phyloP scores from a whole-genome alignment of 345 rosid species.

The Iberis pinnata region DNA sequence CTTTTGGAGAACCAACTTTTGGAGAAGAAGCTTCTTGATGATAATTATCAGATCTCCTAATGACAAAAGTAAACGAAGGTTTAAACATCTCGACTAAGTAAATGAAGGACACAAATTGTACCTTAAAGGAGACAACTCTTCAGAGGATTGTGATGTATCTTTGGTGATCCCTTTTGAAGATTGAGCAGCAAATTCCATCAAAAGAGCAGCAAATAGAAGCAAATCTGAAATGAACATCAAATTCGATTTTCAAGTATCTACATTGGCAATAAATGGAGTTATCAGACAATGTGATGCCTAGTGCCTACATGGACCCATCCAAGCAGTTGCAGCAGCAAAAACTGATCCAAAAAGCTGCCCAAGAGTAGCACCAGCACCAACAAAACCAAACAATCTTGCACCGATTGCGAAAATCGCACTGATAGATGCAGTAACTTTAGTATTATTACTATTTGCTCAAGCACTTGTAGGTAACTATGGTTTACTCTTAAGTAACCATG shows the following conservation, averaged over 20 bases:
- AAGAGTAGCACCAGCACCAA: slow-evolving; percentile 95
- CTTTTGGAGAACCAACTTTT: slow-evolving; percentile 22
- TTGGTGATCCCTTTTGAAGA: slow-evolving; percentile 72
- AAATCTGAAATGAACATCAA: slow-evolving; percentile 42
- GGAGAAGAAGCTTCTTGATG: slow-evolving; percentile 34
- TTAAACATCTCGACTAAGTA: slow-evolving; percentile 4
- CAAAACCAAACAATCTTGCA: slow-evolving; percentile 89
- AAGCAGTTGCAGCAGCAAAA: slow-evolving; percentile 75
- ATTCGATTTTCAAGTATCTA: background rate
- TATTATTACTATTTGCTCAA: too few species aligned
- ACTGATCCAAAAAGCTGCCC: slow-evolving; percentile 95
- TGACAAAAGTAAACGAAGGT: slow-evolving; percentile 25
- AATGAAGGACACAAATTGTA: slow-evolving; percentile 10
- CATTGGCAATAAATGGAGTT: background rate
- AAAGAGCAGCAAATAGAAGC: slow-evolving; percentile 72
- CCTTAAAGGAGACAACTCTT: slow-evolving; percentile 69
- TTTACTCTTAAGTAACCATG: too few species aligned
- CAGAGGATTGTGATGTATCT: slow-evolving; percentile 45
- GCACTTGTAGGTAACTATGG: too few species aligned
- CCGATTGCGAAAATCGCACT: too few species aligned
- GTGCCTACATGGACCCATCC: slow-evolving; percentile 82
- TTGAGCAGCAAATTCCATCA: slow-evolving; percentile 91
- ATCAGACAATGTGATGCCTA: background rate
- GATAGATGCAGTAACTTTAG: too few species aligned
- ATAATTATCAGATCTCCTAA: slow-evolving; percentile 43